Conservation (phyloP, 2,329 filamentous ascomycete genomes). For the Xylaria sp. region DNA sequence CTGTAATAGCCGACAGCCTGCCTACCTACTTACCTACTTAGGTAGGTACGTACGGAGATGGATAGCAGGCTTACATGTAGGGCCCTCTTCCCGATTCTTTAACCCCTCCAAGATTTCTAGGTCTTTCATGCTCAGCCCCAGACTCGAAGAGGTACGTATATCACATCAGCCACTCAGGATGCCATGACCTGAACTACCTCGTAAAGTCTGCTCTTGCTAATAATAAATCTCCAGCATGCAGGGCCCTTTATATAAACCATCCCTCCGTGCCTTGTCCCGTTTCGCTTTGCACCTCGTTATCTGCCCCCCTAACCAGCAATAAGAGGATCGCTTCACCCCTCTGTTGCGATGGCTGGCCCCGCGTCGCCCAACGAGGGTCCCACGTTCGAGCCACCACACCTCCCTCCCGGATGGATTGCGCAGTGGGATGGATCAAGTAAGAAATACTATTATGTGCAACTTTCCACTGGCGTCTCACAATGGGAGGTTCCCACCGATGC, state of each 20-base stretch:
- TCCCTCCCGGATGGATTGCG: slow-evolving; percentile 71
- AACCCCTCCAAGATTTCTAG: slow-evolving; percentile 24
- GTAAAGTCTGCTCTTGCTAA: slow-evolving; percentile 12
- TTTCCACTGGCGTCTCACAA: slow-evolving; percentile 73
- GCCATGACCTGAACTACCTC: neutral
- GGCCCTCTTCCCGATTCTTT: slow-evolving; percentile 1
- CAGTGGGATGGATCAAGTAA: slow-evolving; percentile 69
- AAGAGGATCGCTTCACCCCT: slow-evolving; percentile 26
- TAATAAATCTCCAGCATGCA: slow-evolving; percentile 10
- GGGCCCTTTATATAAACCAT: neutral
- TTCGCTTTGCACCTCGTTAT: slow-evolving; percentile 1
- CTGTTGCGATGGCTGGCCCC: slow-evolving; percentile 58
- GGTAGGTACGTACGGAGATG: too few species aligned
- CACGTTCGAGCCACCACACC: slow-evolving; percentile 61
- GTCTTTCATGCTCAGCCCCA: slow-evolving; percentile 18
- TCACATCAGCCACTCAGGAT: slow-evolving; percentile 14
- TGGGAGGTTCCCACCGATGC: slow-evolving; percentile 74
- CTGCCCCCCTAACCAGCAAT: neutral
- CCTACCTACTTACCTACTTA: too few species aligned
- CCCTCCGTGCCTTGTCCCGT: neutral
- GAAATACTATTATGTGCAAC: slow-evolving; percentile 75
- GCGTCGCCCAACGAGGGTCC: slow-evolving; percentile 65
- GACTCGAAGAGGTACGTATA: slow-evolving; percentile 21
- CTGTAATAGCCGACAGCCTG: too few species aligned
- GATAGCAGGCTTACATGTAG: too few species aligned